Base-by-base conservation (phyloP, 1,139 yeast genomes). In the Pichia sp. region DNA sequence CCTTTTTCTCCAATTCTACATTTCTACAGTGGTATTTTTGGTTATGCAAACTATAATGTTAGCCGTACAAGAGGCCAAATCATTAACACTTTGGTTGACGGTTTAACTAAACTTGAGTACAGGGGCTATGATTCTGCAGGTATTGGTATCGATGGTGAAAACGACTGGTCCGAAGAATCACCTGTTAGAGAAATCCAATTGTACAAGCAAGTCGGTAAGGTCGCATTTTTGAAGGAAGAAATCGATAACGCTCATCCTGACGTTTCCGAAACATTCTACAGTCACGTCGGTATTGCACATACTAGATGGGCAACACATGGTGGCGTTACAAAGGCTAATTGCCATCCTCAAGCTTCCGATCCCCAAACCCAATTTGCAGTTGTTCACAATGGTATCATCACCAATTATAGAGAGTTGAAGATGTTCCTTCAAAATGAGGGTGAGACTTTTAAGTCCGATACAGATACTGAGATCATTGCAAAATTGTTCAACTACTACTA, bases 221-320 rank as follows among this genome's bases (percentile, higher is more conserved):
- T 93, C 50, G 74, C 74, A 49, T 81, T 77, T 38, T 77, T 93
- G 59, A 81, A 72, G 56, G 74, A 82, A 53, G 77, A 75, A 57
- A 76, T 88, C 47, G 72, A 69, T 28, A 60, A 63, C 29, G 67
- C 68, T 37, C 62, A 76, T 38, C 69, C 75, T 40, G 73, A 80
- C 56, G 71, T 79, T 50, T 61, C 68, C 17, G 75, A 73, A 38
- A 69, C 75, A 19, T 86, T 86, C 55, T 81, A 77, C 51, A 77
- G 82, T 60, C 98, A 91, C 58, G 91, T 80, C 42, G 98, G 95
- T 58, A 91, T 93, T 60, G 97, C 98, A 27, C 99, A 93, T 64
- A 93, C 99, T 14, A 82, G 99, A 69, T 93, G 99, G 99, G 98
- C 99, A 32, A 93, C 99, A 30, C 99, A 93, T 63, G 99, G 99